phyloP scores from a whole-genome alignment of 805 yeast genomes.

The Saccharomycopsis fermentans region DNA sequence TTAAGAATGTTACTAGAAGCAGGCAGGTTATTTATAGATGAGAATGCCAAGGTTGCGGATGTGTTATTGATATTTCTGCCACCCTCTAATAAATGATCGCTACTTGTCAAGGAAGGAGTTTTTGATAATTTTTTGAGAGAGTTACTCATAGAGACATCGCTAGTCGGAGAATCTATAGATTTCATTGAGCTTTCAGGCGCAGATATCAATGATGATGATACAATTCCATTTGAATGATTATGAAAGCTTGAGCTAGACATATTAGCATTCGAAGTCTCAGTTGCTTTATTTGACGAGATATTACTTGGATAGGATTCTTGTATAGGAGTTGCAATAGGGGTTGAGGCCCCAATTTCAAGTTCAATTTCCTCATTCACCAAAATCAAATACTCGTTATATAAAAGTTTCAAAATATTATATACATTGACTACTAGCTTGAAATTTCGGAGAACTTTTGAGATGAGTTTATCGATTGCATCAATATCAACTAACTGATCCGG shows the following conservation, averaged over 20 bases:
- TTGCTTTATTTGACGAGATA: not conserved
- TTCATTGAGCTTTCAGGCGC: not conserved
- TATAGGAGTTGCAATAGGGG: conserved; percentile 1
- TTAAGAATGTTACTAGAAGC: not conserved
- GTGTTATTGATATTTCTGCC: not conserved
- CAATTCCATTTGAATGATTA: not conserved
- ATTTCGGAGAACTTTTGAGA: conserved; percentile 10
- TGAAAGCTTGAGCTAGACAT: not conserved
- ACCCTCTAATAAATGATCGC: not conserved
- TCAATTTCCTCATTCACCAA: conserved; percentile 18
- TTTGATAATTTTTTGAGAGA: not conserved
- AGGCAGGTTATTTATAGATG: not conserved
- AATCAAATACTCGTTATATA: conserved; percentile 17
- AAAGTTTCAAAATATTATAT: conserved; percentile 15
- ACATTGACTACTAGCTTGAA: conserved; percentile 17
- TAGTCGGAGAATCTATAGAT: not conserved
- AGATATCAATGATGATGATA: not conserved
- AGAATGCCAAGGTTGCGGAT: not conserved
- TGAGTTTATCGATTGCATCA: conserved; percentile 9
- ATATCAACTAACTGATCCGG: conserved; percentile 1
- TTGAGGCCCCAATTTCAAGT: conserved; percentile 14
- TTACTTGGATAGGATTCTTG: not conserved
- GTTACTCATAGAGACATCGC: not conserved
- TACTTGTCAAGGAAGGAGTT: not conserved
- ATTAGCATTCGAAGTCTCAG: not conserved